Percentiles rank a stretch among this genome's conserved stretches.
Evolutionary conservation across 1,139 yeast genomes (phyloP).

Genomic region (Kodamaea anthophila): DNA sequence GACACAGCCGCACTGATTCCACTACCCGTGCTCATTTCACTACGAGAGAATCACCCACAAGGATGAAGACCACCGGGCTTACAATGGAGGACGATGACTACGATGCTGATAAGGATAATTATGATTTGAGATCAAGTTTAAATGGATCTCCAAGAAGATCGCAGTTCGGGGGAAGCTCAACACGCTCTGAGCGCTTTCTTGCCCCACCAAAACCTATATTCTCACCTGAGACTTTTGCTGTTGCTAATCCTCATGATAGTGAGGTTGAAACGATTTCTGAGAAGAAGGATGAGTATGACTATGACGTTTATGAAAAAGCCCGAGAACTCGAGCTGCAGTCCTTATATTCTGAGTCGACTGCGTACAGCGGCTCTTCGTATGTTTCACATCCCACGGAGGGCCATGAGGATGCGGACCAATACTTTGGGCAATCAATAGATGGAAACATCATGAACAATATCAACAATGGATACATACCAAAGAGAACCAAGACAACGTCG

Average conservation of each 20-base stretch:
- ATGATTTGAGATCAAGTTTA: conserved; percentile 10
- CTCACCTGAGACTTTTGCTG: conserved; percentile 56
- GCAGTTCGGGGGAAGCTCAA: conserved; percentile 25
- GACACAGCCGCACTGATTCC: conserved; percentile 3
- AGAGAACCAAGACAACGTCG: conserved; percentile 28
- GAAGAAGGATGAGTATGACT: conserved; percentile 25
- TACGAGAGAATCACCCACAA: conserved; percentile 59
- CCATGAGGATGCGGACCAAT: conserved; percentile 21
- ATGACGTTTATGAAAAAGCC: conserved; percentile 33
- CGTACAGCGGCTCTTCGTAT: conserved; percentile 30
- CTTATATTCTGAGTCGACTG: conserved; percentile 34
- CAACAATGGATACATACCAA: conserved; percentile 35
- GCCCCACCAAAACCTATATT: conserved; percentile 64
- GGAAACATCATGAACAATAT: conserved; percentile 42
- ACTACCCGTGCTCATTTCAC: conserved; percentile 52
- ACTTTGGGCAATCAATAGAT: conserved; percentile 41
- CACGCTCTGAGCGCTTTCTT: conserved; percentile 43
- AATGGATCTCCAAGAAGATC: conserved; percentile 32
- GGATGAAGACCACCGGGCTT: conserved; percentile 45
- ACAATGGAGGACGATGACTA: conserved; percentile 41
- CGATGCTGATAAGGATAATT: conserved; percentile 13
- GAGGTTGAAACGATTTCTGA: conserved; percentile 19
- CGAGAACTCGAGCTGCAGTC: conserved; percentile 31
- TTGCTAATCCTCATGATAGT: conserved; percentile 38
- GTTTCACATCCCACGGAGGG: conserved; percentile 14